These are phyloP conservation scores for Lactarius vividus DNA, from an alignment of 768 basidiomycete genomes.

Conservation along the genomic window DNA sequence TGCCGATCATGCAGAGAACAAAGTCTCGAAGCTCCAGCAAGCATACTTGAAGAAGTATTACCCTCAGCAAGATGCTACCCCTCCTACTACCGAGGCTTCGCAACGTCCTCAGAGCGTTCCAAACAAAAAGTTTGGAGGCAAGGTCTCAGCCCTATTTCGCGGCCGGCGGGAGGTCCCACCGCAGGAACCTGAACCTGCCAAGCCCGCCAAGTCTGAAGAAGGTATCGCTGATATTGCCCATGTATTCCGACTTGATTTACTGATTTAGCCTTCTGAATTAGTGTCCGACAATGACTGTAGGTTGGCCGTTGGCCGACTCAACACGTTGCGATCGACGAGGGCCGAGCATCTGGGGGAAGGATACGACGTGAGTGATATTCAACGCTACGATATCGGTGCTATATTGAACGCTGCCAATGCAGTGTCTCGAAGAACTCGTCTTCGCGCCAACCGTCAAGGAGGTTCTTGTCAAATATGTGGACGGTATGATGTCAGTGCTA, in stretches of 20 bases:
- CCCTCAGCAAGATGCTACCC: neutral
- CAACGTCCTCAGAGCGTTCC: neutral
- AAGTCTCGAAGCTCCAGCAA: neutral
- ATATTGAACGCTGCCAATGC: neutral
- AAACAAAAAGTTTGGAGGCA: neutral
- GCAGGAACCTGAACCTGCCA: neutral
- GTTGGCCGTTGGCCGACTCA: neutral
- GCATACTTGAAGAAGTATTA: neutral
- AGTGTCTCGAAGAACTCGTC: neutral
- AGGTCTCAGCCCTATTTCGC: neutral
- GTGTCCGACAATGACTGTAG: neutral
- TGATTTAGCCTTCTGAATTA: neutral
- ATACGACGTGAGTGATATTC: neutral
- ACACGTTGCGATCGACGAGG: neutral
- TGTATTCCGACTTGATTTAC: neutral
- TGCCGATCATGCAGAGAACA: neutral
- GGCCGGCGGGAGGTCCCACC: neutral
- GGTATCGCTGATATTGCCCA: neutral
- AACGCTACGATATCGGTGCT: neutral
- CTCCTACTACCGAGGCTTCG: neutral
- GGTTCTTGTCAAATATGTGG: neutral
- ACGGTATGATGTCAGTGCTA: neutral
- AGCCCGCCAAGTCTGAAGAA: neutral
- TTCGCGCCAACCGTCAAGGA: neutral
- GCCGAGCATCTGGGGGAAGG: neutral